Evolutionary conservation across 2,329 filamentous ascomycete genomes (phyloP), one percentile per base, ranked within the genome.

Genomic region (Xylariomycetidae sp.): DNA sequence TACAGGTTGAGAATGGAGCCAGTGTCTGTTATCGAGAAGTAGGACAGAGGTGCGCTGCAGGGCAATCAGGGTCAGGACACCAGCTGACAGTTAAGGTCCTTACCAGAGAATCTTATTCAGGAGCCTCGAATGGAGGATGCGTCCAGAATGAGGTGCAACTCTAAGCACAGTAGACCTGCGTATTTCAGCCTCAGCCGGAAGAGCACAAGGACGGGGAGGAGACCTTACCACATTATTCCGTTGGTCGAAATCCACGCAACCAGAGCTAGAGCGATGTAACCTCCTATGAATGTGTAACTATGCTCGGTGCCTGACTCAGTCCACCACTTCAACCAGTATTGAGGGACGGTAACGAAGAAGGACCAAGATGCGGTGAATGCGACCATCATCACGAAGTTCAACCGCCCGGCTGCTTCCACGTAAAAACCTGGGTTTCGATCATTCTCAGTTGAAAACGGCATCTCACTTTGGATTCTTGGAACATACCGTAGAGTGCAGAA

Each of bases 241-340:
- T 50, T 64, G 1, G 65, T 67, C 2, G 54, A 49, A 2, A 48
- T 11, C 55, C 63, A 64, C 1, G 64, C 53, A 4, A 63, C 38
- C 3, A 59, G 12, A 2, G 59, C 42, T 4, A 66, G 30, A 2
- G 54, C 11, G 0, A 61, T 27, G 25, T 62, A 69, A 0, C 62
- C 64, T 3, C 26, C n/a, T 5, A 58, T 53, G 19, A 63, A 69
- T 12, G 61, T 50, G 10, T 38, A 13, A 0, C 51, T 46, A 15
- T 47, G 31, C 2, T 36, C 38, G 3, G 19, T 36, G 3, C 36
- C 35, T 9, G 43, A 45, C 16, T 62, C 56, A 0, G 61, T 63
- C 64, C 63, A 67, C 31, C 50, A 43, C 30, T 63, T 58, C 0
- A 67, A 34, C 58, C 61, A 66, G 27, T 60, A 61, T 15, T 57